Evolutionary conservation across 129 eudicot genomes (phyloP).

Genomic region (Chrysanthemum lavandulifolium): DNA sequence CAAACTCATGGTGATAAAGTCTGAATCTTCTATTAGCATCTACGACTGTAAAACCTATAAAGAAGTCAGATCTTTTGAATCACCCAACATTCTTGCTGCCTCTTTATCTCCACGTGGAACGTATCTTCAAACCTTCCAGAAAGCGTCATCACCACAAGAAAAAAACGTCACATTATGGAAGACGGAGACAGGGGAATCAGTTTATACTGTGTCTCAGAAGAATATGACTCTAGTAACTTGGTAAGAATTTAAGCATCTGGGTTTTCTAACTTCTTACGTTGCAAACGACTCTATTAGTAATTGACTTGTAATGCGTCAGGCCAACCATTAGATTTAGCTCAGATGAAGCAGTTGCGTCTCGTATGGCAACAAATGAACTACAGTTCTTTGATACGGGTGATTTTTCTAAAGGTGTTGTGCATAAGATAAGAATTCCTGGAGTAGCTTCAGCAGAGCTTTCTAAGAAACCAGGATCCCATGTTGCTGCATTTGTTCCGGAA

Average conservation of each 20-base stretch:
- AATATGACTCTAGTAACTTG: slow-evolving; percentile 80
- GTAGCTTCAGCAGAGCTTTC: slow-evolving; percentile 78
- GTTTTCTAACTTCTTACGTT: slow-evolving; percentile 4
- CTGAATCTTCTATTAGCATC: slow-evolving; percentile 57
- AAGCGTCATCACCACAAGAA: slow-evolving; percentile 63
- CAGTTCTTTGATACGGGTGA: slow-evolving; percentile 71
- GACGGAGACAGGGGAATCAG: slow-evolving; percentile 64
- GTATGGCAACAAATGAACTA: slow-evolving; percentile 85
- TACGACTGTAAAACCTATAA: slow-evolving; percentile 62
- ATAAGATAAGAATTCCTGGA: slow-evolving; percentile 74
- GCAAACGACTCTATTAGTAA: not conserved
- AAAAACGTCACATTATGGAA: slow-evolving; percentile 74
- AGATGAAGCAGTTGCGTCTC: slow-evolving; percentile 83
- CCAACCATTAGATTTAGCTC: slow-evolving; percentile 66
- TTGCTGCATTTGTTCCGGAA: slow-evolving; percentile 92
- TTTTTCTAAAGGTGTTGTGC: slow-evolving; percentile 76
- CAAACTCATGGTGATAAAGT: slow-evolving; percentile 65
- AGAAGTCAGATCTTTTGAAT: slow-evolving; percentile 52
- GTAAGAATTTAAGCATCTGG: slow-evolving; percentile 33
- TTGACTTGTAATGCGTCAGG: slow-evolving; percentile 42
- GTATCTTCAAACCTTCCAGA: slow-evolving; percentile 88
- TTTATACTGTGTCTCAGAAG: slow-evolving; percentile 65
- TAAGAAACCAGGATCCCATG: slow-evolving; percentile 68
- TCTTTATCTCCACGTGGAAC: slow-evolving; percentile 82
- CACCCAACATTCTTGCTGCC: slow-evolving; percentile 66